Conservation (phyloP, 345 rosid genomes). For the Aethionema arabicum region DNA sequence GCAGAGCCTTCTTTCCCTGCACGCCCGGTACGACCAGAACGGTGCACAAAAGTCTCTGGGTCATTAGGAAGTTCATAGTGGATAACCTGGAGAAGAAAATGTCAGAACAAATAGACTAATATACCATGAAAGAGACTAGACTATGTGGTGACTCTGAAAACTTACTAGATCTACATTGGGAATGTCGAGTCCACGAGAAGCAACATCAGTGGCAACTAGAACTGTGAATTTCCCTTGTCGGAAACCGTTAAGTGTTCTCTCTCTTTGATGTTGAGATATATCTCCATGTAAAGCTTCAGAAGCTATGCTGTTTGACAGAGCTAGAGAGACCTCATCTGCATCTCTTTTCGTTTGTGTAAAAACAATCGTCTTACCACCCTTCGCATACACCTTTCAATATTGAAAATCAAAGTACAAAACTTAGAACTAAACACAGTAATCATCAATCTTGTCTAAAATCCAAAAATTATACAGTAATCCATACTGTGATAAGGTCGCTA, state of each 20-base stretch:
- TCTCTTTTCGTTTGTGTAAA: slow-evolving; percentile 94
- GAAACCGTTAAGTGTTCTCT: slow-evolving; percentile 89
- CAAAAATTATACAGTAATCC: slow-evolving; percentile 21
- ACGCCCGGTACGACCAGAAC: slow-evolving; percentile 99
- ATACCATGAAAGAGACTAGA: not conserved
- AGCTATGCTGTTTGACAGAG: slow-evolving; percentile 77
- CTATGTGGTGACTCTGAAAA: slow-evolving; percentile 10
- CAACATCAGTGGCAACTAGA: slow-evolving; percentile 98
- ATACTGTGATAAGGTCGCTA: slow-evolving; percentile 88
- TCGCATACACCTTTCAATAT: slow-evolving; percentile 72
- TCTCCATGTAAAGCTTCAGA: slow-evolving; percentile 98
- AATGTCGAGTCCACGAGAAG: slow-evolving; percentile 97
- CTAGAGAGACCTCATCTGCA: slow-evolving; percentile 91
- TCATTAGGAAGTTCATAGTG: slow-evolving; percentile 98
- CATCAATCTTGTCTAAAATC: slow-evolving; percentile 9
- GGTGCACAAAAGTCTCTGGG: slow-evolving; percentile 96
- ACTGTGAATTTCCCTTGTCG: slow-evolving; percentile 98
- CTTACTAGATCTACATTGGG: slow-evolving; percentile 94
- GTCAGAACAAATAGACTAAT: slow-evolving; percentile 29
- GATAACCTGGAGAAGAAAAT: slow-evolving; percentile 56
- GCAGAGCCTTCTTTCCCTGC: slow-evolving; percentile 98
- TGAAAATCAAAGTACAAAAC: not conserved
- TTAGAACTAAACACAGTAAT: slow-evolving; percentile 6
- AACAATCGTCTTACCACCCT: slow-evolving; percentile 97
- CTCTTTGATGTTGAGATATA: slow-evolving; percentile 98